phyloP scores from a whole-genome alignment of 306 rosid genomes.

The Acacia confusa region DNA sequence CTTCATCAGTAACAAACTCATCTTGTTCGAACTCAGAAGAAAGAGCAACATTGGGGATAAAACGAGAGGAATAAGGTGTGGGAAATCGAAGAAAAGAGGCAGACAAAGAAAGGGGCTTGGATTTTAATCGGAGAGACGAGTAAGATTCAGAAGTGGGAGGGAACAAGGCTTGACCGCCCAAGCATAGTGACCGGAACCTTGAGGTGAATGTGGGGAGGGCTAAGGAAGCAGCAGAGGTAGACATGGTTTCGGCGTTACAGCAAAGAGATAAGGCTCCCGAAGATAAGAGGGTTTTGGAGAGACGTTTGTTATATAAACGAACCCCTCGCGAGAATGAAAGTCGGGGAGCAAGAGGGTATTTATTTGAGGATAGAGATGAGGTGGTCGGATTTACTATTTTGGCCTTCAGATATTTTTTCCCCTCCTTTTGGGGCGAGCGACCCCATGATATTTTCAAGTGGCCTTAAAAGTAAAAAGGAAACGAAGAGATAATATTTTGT shows the following conservation, averaged over 20 bases:
- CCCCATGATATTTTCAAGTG: neutral
- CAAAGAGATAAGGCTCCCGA: slow-evolving; percentile 49
- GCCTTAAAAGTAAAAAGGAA: neutral
- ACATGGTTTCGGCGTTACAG: slow-evolving; percentile 46
- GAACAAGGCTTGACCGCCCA: slow-evolving; percentile 30
- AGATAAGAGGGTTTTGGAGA: slow-evolving; percentile 15
- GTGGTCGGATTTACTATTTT: neutral
- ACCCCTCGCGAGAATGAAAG: neutral
- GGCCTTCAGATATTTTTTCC: slow-evolving; percentile 23
- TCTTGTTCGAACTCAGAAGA: slow-evolving; percentile 80
- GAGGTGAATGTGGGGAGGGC: slow-evolving; percentile 55
- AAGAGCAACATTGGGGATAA: slow-evolving; percentile 53
- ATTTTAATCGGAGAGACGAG: slow-evolving; percentile 30
- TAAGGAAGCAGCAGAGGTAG: slow-evolving; percentile 69
- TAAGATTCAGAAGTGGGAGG: slow-evolving; percentile 39
- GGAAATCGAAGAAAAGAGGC: slow-evolving; percentile 40
- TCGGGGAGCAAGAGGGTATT: slow-evolving; percentile 11
- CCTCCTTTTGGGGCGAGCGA: too few species aligned
- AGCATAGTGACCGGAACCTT: slow-evolving; percentile 36
- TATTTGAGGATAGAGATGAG: slow-evolving; percentile 27
- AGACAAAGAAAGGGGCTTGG: slow-evolving; percentile 53
- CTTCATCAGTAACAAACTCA: slow-evolving; percentile 46
- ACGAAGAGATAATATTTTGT: neutral
- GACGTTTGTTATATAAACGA: neutral
- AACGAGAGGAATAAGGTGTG: slow-evolving; percentile 33